These are phyloP conservation scores for Hymenoscyphus occultus DNA, from an alignment of 2,329 filamentous ascomycete genomes.

Conservation along the genomic window DNA sequence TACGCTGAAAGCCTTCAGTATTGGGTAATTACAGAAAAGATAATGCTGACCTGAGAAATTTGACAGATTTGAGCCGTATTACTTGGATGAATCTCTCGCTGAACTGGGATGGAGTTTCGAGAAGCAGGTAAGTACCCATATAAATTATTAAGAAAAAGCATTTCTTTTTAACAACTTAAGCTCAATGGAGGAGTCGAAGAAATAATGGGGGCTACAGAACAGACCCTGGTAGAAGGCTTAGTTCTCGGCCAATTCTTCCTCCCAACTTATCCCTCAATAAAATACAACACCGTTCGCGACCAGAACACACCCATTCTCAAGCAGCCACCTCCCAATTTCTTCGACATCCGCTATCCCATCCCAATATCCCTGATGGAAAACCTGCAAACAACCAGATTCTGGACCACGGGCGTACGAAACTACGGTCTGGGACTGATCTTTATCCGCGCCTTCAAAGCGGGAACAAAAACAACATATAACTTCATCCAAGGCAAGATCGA, in stretches of 20 bases:
- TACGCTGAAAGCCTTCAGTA: no score
- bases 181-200: background rate
- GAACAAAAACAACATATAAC: background rate
- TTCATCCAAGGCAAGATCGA: background rate
- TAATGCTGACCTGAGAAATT: no score
- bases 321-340: background rate
- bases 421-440: background rate
- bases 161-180: background rate
- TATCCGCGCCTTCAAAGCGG: background rate
- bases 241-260: background rate
- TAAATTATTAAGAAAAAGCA: background rate
- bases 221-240: background rate
- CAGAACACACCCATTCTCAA: background rate
- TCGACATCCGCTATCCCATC: background rate
- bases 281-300: background rate
- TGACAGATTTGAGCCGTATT: background rate
- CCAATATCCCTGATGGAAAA: background rate
- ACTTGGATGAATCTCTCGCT: background rate
- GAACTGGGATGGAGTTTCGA: background rate
- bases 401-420: background rate
- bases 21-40: no score
- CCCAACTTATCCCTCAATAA: background rate
- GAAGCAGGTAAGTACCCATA: background rate
- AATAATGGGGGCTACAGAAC: background rate
- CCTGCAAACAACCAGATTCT: background rate